A percentile compares a stretch with the other conserved stretches of the same genome.
phyloP scores from a whole-genome alignment of 495 filamentous ascomycete genomes.

The Aspergillus affinis region DNA sequence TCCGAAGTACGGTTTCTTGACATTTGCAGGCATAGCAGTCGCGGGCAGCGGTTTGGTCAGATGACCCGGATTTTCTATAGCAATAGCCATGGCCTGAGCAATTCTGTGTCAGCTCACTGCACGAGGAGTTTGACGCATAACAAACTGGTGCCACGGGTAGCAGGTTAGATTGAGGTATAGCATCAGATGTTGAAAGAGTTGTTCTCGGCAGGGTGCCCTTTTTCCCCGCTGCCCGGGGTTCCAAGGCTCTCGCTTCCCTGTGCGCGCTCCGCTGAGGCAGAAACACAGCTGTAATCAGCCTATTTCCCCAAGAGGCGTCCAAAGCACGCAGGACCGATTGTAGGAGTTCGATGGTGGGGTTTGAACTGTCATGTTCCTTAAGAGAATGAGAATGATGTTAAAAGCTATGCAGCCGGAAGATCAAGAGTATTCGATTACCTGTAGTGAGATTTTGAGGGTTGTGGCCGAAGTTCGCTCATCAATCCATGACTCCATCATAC shows the following conservation, averaged over 20 bases:
- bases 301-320: slow-evolving; percentile 14
- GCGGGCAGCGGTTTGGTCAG: slow-evolving; percentile 29
- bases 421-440: slow-evolving; percentile 24
- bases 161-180: neutral
- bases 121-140: slow-evolving; percentile 60
- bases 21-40: slow-evolving; percentile 80
- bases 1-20: slow-evolving; percentile 47
- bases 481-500: slow-evolving; percentile 29
- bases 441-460: slow-evolving; percentile 23
- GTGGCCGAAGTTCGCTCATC: slow-evolving; percentile 18
- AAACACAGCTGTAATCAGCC: slow-evolving; percentile 26
- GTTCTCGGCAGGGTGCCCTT: neutral
- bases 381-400: slow-evolving; percentile 11
- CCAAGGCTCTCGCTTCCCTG: slow-evolving; percentile 1
- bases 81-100: slow-evolving; percentile 79
- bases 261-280: slow-evolving; percentile 10
- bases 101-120: slow-evolving; percentile 59
- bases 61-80: slow-evolving; percentile 54
- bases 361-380: slow-evolving; percentile 2
- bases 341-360: slow-evolving; percentile 13
- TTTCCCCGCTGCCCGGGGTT: slow-evolving; percentile 2
- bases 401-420: neutral
- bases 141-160: slow-evolving; percentile 46
- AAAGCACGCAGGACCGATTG: slow-evolving; percentile 24
- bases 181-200: neutral